Percentiles rank a stretch among this genome's conserved stretches.
Conservation (phyloP, 1,284 basidiomycete species). For the Moesziomyces globuligerus region DNA sequence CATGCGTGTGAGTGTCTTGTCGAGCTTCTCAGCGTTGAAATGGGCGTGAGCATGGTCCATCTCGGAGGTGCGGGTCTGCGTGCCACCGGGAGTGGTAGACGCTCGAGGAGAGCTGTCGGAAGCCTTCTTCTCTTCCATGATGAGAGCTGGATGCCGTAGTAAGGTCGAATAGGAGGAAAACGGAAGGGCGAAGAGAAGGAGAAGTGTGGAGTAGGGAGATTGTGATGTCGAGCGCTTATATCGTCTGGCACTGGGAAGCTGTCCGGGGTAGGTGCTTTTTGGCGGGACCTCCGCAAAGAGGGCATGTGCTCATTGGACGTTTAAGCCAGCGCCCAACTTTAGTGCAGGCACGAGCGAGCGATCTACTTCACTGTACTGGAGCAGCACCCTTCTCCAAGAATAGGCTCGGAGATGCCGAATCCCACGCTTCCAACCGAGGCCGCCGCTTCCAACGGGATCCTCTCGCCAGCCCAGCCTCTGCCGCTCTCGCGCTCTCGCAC, state of each 20-base stretch:
- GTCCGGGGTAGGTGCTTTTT: no score
- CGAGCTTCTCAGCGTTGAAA: slow-evolving; percentile 44
- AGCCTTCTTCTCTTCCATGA: slow-evolving; percentile 28
- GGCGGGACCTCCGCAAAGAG: no score
- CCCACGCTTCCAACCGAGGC: background rate
- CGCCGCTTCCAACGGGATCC: background rate
- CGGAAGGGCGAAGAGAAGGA: background rate
- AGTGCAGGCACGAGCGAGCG: no score
- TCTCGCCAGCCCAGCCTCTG: background rate
- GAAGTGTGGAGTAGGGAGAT: no score
- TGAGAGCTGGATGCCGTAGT: background rate
- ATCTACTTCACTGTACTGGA: no score
- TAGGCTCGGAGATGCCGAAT: background rate
- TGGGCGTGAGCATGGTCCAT: slow-evolving; percentile 25
- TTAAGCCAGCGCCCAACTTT: no score
- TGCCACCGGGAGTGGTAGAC: slow-evolving; percentile 15
- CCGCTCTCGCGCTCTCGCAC: no score
- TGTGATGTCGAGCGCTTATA: no score
- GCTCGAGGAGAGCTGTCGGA: slow-evolving; percentile 10
- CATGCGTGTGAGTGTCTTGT: slow-evolving; percentile 34
- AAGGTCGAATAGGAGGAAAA: background rate
- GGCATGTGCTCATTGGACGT: no score
- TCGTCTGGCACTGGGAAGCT: no score
- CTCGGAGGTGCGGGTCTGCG: slow-evolving; percentile 18
- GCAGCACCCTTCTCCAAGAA: background rate